phyloP scores from a whole-genome alignment of 2,329 filamentous ascomycete genomes.

The Exophiala spinifera region DNA sequence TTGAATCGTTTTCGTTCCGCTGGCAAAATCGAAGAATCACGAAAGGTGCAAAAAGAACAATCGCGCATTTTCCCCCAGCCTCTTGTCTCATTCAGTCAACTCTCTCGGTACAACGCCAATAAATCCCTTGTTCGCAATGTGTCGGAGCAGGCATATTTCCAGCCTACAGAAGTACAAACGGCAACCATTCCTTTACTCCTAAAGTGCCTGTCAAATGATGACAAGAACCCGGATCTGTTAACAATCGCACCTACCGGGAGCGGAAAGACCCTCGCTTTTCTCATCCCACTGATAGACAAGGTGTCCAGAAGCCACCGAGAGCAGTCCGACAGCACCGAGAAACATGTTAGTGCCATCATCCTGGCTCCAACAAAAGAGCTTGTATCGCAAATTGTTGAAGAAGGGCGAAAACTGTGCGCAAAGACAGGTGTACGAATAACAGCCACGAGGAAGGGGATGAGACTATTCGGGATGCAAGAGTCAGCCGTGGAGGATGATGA shows the following conservation, averaged over 20 bases:
- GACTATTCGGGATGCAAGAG: constrained; percentile 42
- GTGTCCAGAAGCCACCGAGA: constrained; percentile 55
- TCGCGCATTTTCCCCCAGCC: constrained; percentile 72
- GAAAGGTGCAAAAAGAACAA: constrained; percentile 50
- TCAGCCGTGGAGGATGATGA: constrained; percentile 36
- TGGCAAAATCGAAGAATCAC: constrained; percentile 32
- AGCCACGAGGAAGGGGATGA: constrained; percentile 82
- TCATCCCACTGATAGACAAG: constrained; percentile 80
- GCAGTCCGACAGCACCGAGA: constrained; percentile 44
- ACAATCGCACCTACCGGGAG: constrained; percentile 92
- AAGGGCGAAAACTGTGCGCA: constrained; percentile 75
- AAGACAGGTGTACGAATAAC: constrained; percentile 77
- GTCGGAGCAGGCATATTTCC: constrained; percentile 73
- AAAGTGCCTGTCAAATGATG: constrained; percentile 41
- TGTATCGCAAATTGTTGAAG: constrained; percentile 74
- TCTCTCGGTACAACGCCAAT: constrained; percentile 73
- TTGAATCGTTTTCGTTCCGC: constrained; percentile 49
- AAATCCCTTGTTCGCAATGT: constrained; percentile 74
- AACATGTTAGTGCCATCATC: constrained; percentile 66
- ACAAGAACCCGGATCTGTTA: constrained; percentile 63
- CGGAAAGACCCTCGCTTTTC: constrained; percentile 90
- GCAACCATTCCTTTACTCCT: constrained; percentile 78
- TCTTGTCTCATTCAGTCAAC: constrained; percentile 69
- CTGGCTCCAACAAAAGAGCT: constrained; percentile 79
- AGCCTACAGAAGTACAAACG: constrained; percentile 93